These are phyloP conservation scores for Penicillium diatomitis DNA, from an alignment of 495 filamentous ascomycete genomes.

Conservation along the genomic window DNA sequence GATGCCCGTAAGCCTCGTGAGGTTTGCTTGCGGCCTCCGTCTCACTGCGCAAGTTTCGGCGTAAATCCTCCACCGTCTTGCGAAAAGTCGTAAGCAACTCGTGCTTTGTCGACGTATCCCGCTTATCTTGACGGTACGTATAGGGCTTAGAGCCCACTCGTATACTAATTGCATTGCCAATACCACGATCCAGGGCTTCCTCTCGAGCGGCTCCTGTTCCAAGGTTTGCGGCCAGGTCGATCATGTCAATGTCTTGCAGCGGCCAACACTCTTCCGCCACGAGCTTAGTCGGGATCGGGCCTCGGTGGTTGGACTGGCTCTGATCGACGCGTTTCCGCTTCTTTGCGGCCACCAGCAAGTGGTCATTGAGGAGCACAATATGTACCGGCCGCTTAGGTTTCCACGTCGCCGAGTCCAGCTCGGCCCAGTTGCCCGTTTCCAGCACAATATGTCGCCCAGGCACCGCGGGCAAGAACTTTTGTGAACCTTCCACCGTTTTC, in stretches of 20 bases:
- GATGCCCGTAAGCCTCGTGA: conserved; percentile 73
- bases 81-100: conserved; percentile 78
- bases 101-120: conserved; percentile 63
- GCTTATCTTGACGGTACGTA: conserved; percentile 78
- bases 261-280: conserved; percentile 94
- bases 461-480: conserved; percentile 89
- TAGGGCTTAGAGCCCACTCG: conserved; percentile 85
- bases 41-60: conserved; percentile 71
- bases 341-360: conserved; percentile 78
- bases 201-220: conserved; percentile 47
- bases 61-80: conserved; percentile 83
- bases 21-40: conserved; percentile 70
- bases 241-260: conserved; percentile 84
- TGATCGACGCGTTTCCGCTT: conserved; percentile 83
- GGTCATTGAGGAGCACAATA: conserved; percentile 88
- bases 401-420: conserved; percentile 95
- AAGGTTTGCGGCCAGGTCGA: conserved; percentile 65
- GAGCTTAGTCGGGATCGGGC: conserved; percentile 63
- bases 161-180: conserved; percentile 83
- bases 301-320: conserved; percentile 42
- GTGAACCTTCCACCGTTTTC: conserved; percentile 91
- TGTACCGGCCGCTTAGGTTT: conserved; percentile 78
- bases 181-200: conserved; percentile 51
- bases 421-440: conserved; percentile 85
- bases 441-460: conserved; percentile 85